Percentiles rank a stretch among this genome's conserved stretches.
Evolutionary conservation across 768 basidiomycete species (phyloP).

Genomic region (Naganishia onofrii): DNA sequence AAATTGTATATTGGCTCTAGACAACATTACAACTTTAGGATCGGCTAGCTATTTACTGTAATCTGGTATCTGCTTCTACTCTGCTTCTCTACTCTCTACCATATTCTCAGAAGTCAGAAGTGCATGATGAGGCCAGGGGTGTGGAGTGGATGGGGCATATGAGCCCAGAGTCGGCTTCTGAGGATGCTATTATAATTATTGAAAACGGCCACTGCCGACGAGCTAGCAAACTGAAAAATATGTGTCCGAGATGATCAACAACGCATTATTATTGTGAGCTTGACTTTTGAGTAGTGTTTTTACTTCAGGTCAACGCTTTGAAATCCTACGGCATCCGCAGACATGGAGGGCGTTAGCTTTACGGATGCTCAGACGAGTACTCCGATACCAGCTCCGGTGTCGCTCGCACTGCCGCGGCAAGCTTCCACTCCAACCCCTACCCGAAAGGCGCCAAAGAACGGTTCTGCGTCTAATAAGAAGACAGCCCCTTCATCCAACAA

Average conservation of each 20-base stretch:
- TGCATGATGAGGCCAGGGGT: background rate
- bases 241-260: background rate
- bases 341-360: slow-evolving; percentile 15
- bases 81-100: too few species aligned
- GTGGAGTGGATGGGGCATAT: too few species aligned
- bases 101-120: background rate
- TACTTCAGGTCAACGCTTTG: too few species aligned
- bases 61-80: too few species aligned
- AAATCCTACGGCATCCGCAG: background rate
- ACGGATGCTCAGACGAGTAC: slow-evolving; percentile 3
- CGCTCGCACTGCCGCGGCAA: background rate
- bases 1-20: too few species aligned
- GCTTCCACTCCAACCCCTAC: slow-evolving; percentile 1
- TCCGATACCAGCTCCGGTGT: background rate
- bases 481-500: background rate
- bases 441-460: background rate
- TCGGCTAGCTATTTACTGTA: too few species aligned
- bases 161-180: background rate
- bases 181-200: background rate
- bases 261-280: background rate
- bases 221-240: background rate
- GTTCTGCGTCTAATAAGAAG: background rate
- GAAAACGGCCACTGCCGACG: background rate
- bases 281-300: background rate
- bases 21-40: too few species aligned